These are phyloP conservation scores for Acanthamoeba sp. DNA, from an alignment of 208 protist species.

Conservation along the genomic window DNA sequence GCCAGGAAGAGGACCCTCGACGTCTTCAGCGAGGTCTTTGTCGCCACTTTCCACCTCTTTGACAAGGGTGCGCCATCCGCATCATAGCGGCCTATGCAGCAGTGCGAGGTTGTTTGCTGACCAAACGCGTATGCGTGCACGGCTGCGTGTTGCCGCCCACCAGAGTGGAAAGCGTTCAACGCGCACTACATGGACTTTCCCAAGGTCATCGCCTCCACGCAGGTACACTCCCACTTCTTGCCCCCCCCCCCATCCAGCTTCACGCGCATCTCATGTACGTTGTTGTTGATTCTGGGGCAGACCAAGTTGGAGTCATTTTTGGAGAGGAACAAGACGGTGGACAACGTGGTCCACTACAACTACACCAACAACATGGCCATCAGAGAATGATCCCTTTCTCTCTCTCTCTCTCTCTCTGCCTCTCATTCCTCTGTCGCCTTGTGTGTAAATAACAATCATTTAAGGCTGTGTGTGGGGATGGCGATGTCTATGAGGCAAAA, in stretches of 20 bases:
- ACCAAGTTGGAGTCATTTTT: constrained; percentile 20
- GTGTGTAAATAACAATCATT: too few relatives aligned
- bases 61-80: background rate
- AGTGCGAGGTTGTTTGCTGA: too few relatives aligned
- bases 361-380: constrained; percentile 56
- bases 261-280: background rate
- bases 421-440: background rate
- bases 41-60: constrained; percentile 41
- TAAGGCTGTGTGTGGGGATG: too few relatives aligned
- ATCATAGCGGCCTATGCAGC: too few relatives aligned
- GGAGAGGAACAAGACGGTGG: background rate
- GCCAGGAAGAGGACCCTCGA: background rate
- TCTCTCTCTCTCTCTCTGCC: background rate
- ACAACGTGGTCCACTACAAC: constrained; percentile 25
- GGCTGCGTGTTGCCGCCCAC: background rate
- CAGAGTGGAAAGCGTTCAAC: constrained; percentile 22
- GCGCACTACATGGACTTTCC: constrained; percentile 71
- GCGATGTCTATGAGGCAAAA: background rate
- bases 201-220: constrained; percentile 33
- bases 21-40: constrained; percentile 32
- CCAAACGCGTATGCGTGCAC: too few relatives aligned
- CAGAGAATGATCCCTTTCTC: background rate
- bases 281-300: background rate
- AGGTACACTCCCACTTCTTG: too few relatives aligned
- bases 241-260: background rate